phyloP scores from a whole-genome alignment of 2,329 filamentous ascomycete species.

The Sporothrix brasiliensis region DNA sequence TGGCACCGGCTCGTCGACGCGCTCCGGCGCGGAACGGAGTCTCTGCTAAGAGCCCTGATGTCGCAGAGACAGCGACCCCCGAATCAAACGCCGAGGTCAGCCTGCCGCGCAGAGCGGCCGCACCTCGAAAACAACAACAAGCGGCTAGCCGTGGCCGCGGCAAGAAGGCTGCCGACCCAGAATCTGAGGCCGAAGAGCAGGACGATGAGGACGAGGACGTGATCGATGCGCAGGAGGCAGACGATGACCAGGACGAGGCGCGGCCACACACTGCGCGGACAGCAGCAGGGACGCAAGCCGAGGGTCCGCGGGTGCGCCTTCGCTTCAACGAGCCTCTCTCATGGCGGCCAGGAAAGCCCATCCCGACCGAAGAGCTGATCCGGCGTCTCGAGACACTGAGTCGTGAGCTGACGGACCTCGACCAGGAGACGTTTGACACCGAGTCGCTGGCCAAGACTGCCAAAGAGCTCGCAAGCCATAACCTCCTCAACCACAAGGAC shows the following conservation, averaged over 20 bases:
- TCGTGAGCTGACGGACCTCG: slow-evolving; percentile 80
- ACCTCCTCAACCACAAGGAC: slow-evolving; percentile 88
- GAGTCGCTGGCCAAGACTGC: slow-evolving; percentile 83
- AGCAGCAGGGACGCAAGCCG: slow-evolving; percentile 35
- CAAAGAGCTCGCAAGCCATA: slow-evolving; percentile 78
- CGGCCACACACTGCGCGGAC: not conserved
- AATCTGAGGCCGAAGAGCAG: slow-evolving; percentile 30
- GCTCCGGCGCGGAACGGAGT: slow-evolving; percentile 34
- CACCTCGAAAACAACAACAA: slow-evolving; percentile 29
- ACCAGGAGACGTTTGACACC: slow-evolving; percentile 82
- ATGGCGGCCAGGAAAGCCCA: slow-evolving; percentile 89
- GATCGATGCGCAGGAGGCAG: slow-evolving; percentile 16
- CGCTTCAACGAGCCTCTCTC: slow-evolving; percentile 84
- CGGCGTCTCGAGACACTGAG: slow-evolving; percentile 77
- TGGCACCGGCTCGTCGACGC: slow-evolving; percentile 36
- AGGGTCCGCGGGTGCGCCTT: slow-evolving; percentile 55
- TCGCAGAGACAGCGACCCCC: slow-evolving; percentile 9
- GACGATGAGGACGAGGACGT: slow-evolving; percentile 25
- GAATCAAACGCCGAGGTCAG: slow-evolving; percentile 24
- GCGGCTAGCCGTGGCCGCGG: slow-evolving; percentile 12
- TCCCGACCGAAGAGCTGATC: slow-evolving; percentile 79
- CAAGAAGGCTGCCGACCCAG: slow-evolving; percentile 26
- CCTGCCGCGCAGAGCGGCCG: slow-evolving; percentile 29
- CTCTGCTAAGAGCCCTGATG: slow-evolving; percentile 29
- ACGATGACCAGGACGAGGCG: slow-evolving; percentile 22